These are phyloP conservation scores for Apiotrichum mycotoxinovorans DNA, from an alignment of 1,284 basidiomycete species.

Conservation along the genomic window DNA sequence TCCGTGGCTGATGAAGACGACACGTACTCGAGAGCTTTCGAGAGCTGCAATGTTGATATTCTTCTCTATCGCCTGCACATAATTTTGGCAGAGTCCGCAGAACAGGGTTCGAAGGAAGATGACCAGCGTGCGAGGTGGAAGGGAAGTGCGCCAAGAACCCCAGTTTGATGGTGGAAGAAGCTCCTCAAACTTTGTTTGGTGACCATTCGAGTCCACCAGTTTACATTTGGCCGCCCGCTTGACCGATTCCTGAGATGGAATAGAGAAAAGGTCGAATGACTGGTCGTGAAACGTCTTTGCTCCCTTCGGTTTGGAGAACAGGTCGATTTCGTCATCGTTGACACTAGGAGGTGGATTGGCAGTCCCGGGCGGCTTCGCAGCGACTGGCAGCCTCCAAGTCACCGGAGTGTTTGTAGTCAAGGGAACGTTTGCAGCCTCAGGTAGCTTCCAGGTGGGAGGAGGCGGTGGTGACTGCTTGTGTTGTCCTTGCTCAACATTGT, in stretches of 20 bases:
- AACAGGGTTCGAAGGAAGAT: constrained; percentile 48
- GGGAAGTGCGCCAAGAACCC: background rate
- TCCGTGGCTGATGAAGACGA: constrained; percentile 43
- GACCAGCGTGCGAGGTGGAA: constrained; percentile 28
- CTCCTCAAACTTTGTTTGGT: constrained; percentile 36
- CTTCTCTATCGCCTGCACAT: constrained; percentile 38
- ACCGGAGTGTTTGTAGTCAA: too few species aligned
- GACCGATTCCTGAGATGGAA: background rate
- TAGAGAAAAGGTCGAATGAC: background rate
- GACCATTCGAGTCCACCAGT: constrained; percentile 37
- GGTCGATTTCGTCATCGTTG: background rate
- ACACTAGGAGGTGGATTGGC: too few species aligned
- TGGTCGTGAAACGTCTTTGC: background rate
- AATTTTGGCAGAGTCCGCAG: constrained; percentile 50
- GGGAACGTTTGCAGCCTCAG: too few species aligned
- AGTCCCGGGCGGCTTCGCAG: background rate
- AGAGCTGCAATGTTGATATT: constrained; percentile 38
- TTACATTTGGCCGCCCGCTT: constrained; percentile 14
- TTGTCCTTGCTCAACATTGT: too few species aligned
- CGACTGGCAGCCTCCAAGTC: too few species aligned
- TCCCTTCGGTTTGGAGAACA: background rate
- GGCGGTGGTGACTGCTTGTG: too few species aligned
- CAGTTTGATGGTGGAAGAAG: constrained; percentile 25
- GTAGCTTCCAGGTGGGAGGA: too few species aligned
- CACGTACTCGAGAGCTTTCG: constrained; percentile 34